phyloP scores from a whole-genome alignment of 108 stramenopile genomes.

The Cylindrotheca closterium region DNA sequence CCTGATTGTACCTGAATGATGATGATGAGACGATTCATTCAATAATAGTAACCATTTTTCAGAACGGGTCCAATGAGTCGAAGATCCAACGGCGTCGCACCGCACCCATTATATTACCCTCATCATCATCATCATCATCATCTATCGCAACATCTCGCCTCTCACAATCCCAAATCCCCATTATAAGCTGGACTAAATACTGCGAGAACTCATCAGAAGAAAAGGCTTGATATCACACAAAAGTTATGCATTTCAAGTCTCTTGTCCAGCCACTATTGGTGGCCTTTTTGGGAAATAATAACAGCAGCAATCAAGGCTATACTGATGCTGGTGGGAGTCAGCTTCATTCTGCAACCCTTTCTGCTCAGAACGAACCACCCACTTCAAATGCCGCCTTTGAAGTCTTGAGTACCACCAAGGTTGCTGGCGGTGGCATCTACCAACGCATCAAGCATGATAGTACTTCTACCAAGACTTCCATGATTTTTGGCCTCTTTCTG shows the following conservation, averaged over 20 bases:
- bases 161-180: too few relatives aligned
- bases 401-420: neutral
- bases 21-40: too few relatives aligned
- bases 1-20: too few relatives aligned
- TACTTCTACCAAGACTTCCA: constrained; percentile 47
- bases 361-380: neutral
- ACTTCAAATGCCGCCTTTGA: neutral
- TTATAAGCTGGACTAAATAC: too few relatives aligned
- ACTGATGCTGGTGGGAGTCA: neutral
- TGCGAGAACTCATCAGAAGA: too few relatives aligned
- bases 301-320: neutral
- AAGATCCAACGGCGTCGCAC: too few relatives aligned
- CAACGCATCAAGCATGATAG: constrained; percentile 59
- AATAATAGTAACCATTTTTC: too few relatives aligned
- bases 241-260: neutral
- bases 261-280: neutral
- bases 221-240: too few relatives aligned
- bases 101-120: too few relatives aligned
- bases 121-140: too few relatives aligned
- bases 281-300: neutral
- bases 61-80: too few relatives aligned
- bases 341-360: neutral
- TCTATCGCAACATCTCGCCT: too few relatives aligned
- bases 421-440: constrained; percentile 36
- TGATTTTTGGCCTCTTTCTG: constrained; percentile 26